A percentile compares a stretch with the other conserved stretches of the same genome.
Conservation (phyloP, 1,284 basidiomycete species). For the Trichosporon sp. region DNA sequence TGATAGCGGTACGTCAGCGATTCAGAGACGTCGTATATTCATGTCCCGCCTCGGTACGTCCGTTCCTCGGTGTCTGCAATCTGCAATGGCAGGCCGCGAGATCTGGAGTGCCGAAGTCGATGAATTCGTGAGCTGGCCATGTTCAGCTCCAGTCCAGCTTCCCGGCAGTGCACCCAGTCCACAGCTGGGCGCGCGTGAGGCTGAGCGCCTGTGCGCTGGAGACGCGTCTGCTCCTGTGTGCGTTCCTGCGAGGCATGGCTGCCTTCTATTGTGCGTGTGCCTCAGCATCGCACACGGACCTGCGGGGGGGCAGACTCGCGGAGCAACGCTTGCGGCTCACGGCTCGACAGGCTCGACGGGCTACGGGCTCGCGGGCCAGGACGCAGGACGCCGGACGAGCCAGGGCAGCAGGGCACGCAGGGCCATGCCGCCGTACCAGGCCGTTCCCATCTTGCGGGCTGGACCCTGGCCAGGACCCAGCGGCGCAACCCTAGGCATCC, state of each 20-base stretch:
- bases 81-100: not conserved
- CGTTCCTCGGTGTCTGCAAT: not conserved
- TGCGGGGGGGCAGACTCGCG: too few relatives aligned
- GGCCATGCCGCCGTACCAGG: not conserved
- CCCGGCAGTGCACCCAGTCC: not conserved
- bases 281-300: not conserved
- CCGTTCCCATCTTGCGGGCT: not conserved
- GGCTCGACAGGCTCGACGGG: not conserved
- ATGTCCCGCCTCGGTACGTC: not conserved
- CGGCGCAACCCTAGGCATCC: not conserved
- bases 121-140: not conserved
- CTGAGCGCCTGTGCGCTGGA: not conserved
- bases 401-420: not conserved
- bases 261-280: not conserved
- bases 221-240: not conserved
- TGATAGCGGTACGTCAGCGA: not conserved
- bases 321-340: not conserved
- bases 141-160: not conserved
- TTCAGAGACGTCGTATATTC: not conserved
- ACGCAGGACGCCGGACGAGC: too few relatives aligned
- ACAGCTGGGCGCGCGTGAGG: not conserved
- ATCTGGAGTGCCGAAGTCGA: not conserved
- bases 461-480: not conserved
- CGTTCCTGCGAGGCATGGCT: not conserved
- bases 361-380: too few relatives aligned